phyloP scores from a whole-genome alignment of 768 basidiomycete genomes.

The Xerocomellus chrysenteron region DNA sequence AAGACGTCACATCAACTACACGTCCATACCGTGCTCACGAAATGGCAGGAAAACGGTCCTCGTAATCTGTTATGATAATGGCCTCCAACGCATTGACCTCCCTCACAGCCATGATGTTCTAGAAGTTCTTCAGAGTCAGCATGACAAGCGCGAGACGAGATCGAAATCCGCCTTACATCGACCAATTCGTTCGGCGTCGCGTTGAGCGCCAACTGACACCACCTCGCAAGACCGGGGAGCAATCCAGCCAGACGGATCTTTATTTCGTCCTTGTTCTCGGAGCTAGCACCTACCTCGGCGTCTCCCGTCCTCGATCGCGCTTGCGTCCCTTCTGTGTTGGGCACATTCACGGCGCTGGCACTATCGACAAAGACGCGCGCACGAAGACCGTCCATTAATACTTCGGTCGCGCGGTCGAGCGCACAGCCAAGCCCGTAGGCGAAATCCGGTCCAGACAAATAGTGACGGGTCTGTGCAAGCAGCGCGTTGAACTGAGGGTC shows the following conservation, averaged over 20 bases:
- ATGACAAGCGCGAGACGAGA: neutral
- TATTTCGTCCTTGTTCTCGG: conserved; percentile 34
- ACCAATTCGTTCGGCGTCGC: conserved; percentile 77
- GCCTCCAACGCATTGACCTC: conserved; percentile 72
- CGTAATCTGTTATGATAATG: conserved; percentile 69
- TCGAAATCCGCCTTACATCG: conserved; percentile 57
- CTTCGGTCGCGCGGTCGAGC: conserved; percentile 66
- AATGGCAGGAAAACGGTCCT: conserved; percentile 41
- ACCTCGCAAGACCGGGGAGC: conserved; percentile 75
- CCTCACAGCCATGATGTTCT: conserved; percentile 61
- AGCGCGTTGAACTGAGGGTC: conserved; percentile 55
- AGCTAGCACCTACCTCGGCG: conserved; percentile 10
- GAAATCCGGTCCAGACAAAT: conserved; percentile 70
- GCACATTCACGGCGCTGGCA: conserved; percentile 8
- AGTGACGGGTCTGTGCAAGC: conserved; percentile 63
- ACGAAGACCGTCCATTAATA: conserved; percentile 63
- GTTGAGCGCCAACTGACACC: conserved; percentile 69
- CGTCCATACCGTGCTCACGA: conserved; percentile 7
- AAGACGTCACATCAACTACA: neutral
- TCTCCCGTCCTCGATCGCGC: conserved; percentile 12
- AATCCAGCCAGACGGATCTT: conserved; percentile 74
- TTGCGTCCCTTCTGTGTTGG: conserved; percentile 10
- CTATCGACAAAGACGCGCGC: conserved; percentile 56
- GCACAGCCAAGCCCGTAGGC: conserved; percentile 66
- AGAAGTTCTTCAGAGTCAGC: neutral